Evolutionary conservation across 768 basidiomycete genomes (phyloP), one percentile per base, ranked within the genome.

Genomic region (Mrakia blollopis): DNA sequence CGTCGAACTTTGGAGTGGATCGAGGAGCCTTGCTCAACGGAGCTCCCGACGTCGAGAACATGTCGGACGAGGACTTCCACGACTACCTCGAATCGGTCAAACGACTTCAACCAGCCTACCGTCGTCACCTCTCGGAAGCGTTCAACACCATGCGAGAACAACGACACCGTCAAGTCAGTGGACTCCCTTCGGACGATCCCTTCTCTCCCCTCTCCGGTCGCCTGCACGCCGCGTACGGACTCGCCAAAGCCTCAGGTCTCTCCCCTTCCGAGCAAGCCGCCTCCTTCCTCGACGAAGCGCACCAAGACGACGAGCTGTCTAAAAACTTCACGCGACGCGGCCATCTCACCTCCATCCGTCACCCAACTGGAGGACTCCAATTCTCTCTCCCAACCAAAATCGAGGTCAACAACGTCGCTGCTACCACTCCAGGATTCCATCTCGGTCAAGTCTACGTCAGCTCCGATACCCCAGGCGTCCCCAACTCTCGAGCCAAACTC

Each of bases 301-400:
- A 44, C 21, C 44, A 52, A 25, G 28, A 0, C 50, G 57, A 28
- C 69, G 18, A n/a, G 30, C 47, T 18, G 16, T 9, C 47, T 21
- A 9, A 14, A 32, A 69, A 23, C 65, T 57, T 11, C 23, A n/a
- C 28, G 23, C 50, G 14, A 28, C 6, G 37, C 10, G 18, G 30
- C 18, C 30, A n/a, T n/a, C 61, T 73, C 28, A 18, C 18, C 25
- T 57, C 72, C 21, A 50, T 52, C 63, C 71, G 76, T 13, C 76
- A 77, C 57, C 76, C 76, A 9, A 73, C 76, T 1, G 76, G 62
- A 23, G 76, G 76, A 28, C 72, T 77, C 8, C 71, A 72, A 37
- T 73, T 73, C 76, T 67, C 76, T 16, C 71, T 77, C 25, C 47
- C 76, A n/a, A 63, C 72, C n/a, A 77, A 73, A 61, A 61, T 72